Percentiles rank a stretch among this genome's conserved stretches.
Conservation (phyloP, 768 basidiomycete species). For the Strobilomyces confusus region DNA sequence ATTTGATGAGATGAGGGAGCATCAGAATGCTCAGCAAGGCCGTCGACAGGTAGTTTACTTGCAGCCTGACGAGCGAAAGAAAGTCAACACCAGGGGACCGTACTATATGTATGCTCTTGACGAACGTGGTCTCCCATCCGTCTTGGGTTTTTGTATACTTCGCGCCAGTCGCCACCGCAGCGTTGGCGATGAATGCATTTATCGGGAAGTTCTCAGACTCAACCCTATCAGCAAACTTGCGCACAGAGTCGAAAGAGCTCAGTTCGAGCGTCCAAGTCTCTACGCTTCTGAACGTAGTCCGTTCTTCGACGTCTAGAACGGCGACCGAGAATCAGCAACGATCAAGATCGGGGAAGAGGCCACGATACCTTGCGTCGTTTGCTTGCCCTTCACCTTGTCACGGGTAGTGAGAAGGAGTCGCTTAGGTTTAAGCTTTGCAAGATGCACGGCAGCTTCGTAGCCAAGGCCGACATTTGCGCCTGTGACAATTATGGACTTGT, state of each 20-base stretch:
- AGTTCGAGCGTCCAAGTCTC: constrained; percentile 36
- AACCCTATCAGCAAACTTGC: constrained; percentile 27
- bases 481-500: constrained; percentile 24
- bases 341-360: not conserved
- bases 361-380: constrained; percentile 16
- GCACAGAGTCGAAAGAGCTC: constrained; percentile 31
- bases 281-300: constrained; percentile 2
- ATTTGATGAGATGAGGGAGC: constrained; percentile 33
- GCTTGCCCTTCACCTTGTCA: constrained; percentile 19
- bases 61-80: constrained; percentile 21
- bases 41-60: constrained; percentile 36
- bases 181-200: constrained; percentile 32
- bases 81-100: not conserved
- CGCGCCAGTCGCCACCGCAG: constrained; percentile 14
- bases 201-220: constrained; percentile 26
- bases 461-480: constrained; percentile 30
- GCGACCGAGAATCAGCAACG: not conserved
- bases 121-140: constrained; percentile 37
- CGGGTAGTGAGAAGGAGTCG: constrained; percentile 25
- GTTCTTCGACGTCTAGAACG: constrained; percentile 18
- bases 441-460: constrained; percentile 26
- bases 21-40: constrained; percentile 33
- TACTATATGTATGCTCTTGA: not conserved
- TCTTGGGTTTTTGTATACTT: constrained; percentile 29
- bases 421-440: constrained; percentile 24